Evolutionary conservation across 169 alveolate species (phyloP).

Genomic region (Eimeria falciformis): DNA sequence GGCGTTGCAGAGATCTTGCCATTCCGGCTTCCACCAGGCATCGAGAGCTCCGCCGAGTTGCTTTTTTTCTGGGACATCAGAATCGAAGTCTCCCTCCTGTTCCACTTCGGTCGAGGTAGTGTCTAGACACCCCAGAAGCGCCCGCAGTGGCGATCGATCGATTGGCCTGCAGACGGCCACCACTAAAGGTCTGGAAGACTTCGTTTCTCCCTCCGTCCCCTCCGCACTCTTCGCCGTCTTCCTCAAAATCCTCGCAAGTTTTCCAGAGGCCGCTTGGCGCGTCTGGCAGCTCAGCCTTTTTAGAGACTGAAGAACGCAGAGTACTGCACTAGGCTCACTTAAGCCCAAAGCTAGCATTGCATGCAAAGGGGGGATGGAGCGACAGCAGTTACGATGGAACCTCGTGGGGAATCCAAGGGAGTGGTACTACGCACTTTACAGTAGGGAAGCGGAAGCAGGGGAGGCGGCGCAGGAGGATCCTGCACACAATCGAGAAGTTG

Average conservation of each 20-base stretch:
- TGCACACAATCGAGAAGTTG: neutral
- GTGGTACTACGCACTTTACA: slow-evolving; percentile 14
- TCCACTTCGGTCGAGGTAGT: neutral
- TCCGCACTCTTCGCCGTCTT: neutral
- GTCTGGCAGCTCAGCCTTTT: slow-evolving; percentile 6
- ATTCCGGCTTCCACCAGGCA: neutral
- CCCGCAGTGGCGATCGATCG: slow-evolving; percentile 13
- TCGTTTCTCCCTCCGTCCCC: neutral
- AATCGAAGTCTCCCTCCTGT: neutral
- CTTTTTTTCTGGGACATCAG: neutral
- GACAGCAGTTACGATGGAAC: neutral
- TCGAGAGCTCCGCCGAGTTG: neutral
- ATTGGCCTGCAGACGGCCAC: slow-evolving; percentile 12
- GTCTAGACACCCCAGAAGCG: slow-evolving; percentile 25
- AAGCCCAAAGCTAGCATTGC: neutral
- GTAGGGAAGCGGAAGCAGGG: slow-evolving; percentile 4
- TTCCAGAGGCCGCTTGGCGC: slow-evolving; percentile 6
- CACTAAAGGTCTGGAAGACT: slow-evolving; percentile 23
- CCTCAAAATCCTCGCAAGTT: slow-evolving; percentile 1
- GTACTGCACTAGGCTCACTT: neutral
- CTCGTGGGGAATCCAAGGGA: neutral
- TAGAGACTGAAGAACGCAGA: slow-evolving; percentile 42
- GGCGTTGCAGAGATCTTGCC: slow-evolving; percentile 43
- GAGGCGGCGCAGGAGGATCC: neutral
- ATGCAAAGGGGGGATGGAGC: neutral